Evolutionary conservation across 805 yeast species (phyloP).

Genomic region (Candida tallmaniae): DNA sequence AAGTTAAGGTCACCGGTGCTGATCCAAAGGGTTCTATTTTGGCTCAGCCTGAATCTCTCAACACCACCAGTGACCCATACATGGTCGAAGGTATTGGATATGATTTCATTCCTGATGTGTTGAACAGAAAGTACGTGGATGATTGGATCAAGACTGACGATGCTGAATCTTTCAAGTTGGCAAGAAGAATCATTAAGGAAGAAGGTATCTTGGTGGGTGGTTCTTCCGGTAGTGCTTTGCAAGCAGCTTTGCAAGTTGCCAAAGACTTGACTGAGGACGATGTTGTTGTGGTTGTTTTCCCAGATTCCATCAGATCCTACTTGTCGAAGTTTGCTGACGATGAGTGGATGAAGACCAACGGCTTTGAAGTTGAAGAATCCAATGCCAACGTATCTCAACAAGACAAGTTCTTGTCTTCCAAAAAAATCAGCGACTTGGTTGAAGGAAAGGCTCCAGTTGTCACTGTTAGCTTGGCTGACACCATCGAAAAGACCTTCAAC

Average conservation of each 20-base stretch:
- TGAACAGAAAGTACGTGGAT: slow-evolving; percentile 62
- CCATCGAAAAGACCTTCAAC: slow-evolving; percentile 61
- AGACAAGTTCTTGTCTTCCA: slow-evolving; percentile 34
- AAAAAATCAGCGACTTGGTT: slow-evolving; percentile 62
- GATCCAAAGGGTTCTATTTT: slow-evolving; percentile 86
- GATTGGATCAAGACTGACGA: slow-evolving; percentile 86
- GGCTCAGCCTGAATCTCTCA: slow-evolving; percentile 72
- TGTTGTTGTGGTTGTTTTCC: slow-evolving; percentile 74
- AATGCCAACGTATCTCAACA: slow-evolving; percentile 36
- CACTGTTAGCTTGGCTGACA: slow-evolving; percentile 58
- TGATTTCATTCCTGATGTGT: slow-evolving; percentile 81
- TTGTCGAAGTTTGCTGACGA: slow-evolving; percentile 85
- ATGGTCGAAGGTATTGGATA: slow-evolving; percentile 90
- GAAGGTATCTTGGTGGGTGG: slow-evolving; percentile 90
- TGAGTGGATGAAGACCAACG: slow-evolving; percentile 82
- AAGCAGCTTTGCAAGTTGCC: slow-evolving; percentile 70
- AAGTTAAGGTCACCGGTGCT: slow-evolving; percentile 66
- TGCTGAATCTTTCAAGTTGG: slow-evolving; percentile 70
- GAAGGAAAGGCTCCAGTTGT: slow-evolving; percentile 70
- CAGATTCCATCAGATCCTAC: slow-evolving; percentile 84
- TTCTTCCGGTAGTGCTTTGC: slow-evolving; percentile 80
- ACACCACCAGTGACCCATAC: slow-evolving; percentile 54
- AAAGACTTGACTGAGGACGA: slow-evolving; percentile 69
- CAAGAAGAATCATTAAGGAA: slow-evolving; percentile 75
- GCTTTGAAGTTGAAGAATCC: slow-evolving; percentile 55